A percentile compares a stretch with the other conserved stretches of the same genome.
Evolutionary conservation across 2,329 filamentous ascomycete genomes (phyloP).

Genomic region (Ascochyta pisi): DNA sequence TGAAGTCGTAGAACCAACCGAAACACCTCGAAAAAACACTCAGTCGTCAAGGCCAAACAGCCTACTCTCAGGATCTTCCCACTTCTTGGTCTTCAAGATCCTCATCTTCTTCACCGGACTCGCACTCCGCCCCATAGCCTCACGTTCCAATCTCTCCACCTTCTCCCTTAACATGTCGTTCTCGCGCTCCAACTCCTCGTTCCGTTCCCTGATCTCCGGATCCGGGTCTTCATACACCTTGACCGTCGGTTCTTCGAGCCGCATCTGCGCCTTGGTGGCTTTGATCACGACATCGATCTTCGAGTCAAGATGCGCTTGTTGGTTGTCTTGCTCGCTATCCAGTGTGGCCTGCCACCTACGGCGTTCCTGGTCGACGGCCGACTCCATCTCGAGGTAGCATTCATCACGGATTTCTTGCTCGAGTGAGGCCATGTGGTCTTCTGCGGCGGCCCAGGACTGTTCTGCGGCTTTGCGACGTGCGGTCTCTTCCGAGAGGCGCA

Average conservation of each 20-base stretch:
- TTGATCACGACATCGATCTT: conserved; percentile 79
- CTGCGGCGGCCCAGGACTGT: conserved; percentile 70
- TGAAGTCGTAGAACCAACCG: conserved; percentile 2
- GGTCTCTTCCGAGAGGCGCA: conserved; percentile 73
- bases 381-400: conserved; percentile 85
- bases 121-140: conserved; percentile 45
- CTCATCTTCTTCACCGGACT: conserved; percentile 59
- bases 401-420: conserved; percentile 90
- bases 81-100: conserved; percentile 58
- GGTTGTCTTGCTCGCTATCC: conserved; percentile 76
- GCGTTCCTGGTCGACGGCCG: conserved; percentile 75
- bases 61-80: conserved; percentile 48
- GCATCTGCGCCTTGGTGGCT: conserved; percentile 54
- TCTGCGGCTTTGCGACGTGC: conserved; percentile 75
- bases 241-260: conserved; percentile 42
- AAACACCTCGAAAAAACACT: background rate
- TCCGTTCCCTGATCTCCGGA: conserved; percentile 45
- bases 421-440: conserved; percentile 71
- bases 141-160: conserved; percentile 51
- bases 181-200: conserved; percentile 54
- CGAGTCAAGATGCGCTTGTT: conserved; percentile 84
- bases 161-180: conserved; percentile 49
- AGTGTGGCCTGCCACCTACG: conserved; percentile 81
- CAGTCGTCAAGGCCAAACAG: conserved; percentile 13
- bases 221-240: conserved; percentile 53